Conservation (phyloP, 768 basidiomycete species). For the Suillus subluteus region DNA sequence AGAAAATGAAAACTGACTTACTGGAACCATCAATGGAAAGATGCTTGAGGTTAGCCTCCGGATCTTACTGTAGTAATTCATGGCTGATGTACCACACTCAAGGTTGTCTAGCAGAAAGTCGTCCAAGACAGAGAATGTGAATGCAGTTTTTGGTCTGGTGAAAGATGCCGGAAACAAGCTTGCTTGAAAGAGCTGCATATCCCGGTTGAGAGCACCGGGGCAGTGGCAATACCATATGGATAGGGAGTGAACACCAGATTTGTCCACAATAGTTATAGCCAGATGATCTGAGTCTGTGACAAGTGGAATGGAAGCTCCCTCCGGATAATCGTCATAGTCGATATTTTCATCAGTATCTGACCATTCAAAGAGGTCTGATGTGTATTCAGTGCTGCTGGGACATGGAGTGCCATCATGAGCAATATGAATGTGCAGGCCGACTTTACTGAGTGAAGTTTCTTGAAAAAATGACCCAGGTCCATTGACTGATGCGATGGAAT, state of each 20-base stretch:
- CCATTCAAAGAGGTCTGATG: neutral
- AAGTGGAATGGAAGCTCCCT: neutral
- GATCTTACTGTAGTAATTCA: too few relatives aligned
- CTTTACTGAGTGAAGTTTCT: neutral
- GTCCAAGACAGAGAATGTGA: too few relatives aligned
- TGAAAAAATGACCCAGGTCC: neutral
- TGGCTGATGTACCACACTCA: too few relatives aligned
- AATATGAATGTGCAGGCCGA: neutral
- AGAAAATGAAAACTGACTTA: too few relatives aligned
- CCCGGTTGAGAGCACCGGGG: neutral
- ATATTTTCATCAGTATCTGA: constrained; percentile 3
- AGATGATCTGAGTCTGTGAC: neutral
- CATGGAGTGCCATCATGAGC: neutral
- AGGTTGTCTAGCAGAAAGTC: too few relatives aligned
- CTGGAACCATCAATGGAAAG: too few relatives aligned
- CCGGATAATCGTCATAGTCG: neutral
- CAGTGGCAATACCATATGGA: constrained; percentile 1
- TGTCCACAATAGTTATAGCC: neutral
- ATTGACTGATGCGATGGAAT: neutral
- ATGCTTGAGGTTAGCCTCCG: too few relatives aligned
- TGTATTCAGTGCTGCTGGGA: neutral
- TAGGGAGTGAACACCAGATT: neutral
- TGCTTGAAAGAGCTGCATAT: constrained; percentile 1
- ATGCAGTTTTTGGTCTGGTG: neutral
- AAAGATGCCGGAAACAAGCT: neutral